Conservation (phyloP, 495 filamentous ascomycete species). For the Arthonia radiata region DNA sequence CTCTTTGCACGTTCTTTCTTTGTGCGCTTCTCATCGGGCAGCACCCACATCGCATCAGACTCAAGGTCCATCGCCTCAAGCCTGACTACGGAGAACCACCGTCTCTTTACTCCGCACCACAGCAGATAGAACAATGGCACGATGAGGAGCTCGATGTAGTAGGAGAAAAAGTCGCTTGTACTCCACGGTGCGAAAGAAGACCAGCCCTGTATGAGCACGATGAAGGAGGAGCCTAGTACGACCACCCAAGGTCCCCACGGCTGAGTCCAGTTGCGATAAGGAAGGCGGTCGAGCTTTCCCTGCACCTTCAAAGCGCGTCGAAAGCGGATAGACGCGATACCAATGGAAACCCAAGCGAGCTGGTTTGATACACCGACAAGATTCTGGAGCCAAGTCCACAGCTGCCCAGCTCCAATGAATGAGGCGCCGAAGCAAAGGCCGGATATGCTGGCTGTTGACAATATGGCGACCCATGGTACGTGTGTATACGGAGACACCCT, state of each 20-base stretch:
- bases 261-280: conserved; percentile 38
- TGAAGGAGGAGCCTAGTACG: conserved; percentile 24
- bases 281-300: conserved; percentile 29
- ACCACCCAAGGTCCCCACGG: conserved; percentile 27
- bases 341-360: conserved; percentile 34
- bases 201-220: conserved; percentile 37
- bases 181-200: conserved; percentile 28
- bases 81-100: too few relatives aligned
- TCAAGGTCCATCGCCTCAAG: too few relatives aligned
- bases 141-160: conserved; percentile 24
- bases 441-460: conserved; percentile 27
- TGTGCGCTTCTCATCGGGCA: too few relatives aligned
- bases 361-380: conserved; percentile 40
- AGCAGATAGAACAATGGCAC: conserved; percentile 25
- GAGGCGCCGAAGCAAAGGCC: conserved; percentile 34
- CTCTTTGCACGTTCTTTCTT: too few relatives aligned
- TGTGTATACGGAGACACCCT: conserved; percentile 27
- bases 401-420: conserved; percentile 32
- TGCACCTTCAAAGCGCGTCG: conserved; percentile 30
- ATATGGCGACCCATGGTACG: conserved; percentile 32
- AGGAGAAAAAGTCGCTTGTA: conserved; percentile 25
- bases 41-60: too few relatives aligned
- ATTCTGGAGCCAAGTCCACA: conserved; percentile 31
- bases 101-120: too few relatives aligned
- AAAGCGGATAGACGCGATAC: conserved; percentile 33